A percentile compares a stretch with the other conserved stretches of the same genome.
Evolutionary conservation across 305 asterid species (phyloP).

Genomic region (Rubia balearica): DNA sequence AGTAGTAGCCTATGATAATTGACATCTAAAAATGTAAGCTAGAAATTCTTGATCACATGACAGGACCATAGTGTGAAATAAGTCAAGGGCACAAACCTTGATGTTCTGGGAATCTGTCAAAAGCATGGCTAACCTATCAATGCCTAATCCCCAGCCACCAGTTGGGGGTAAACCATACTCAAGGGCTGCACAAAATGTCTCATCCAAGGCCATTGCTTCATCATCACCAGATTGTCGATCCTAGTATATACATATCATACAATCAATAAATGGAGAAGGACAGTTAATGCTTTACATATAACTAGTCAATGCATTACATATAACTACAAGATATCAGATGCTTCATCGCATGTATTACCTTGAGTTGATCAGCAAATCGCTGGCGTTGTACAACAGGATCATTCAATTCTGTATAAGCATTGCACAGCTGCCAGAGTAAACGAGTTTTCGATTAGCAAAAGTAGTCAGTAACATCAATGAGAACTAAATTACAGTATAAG

Average conservation of each 20-base stretch:
- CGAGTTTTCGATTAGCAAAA: conserved; percentile 4
- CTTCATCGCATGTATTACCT: conserved; percentile 40
- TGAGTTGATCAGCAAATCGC: conserved; percentile 87
- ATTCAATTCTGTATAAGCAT: conserved; percentile 91
- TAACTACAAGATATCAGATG: neutral
- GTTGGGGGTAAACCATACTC: conserved; percentile 95
- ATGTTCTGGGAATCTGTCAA: conserved; percentile 92
- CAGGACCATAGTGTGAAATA: neutral
- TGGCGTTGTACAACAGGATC: conserved; percentile 92
- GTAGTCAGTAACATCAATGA: conserved; percentile 2
- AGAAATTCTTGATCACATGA: neutral
- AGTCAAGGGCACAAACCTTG: conserved; percentile 41
- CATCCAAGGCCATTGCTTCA: conserved; percentile 96
- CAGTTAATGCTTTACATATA: neutral
- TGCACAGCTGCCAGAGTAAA: conserved; percentile 49
- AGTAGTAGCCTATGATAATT: neutral
- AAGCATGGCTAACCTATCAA: conserved; percentile 76
- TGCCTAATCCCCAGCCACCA: conserved; percentile 94
- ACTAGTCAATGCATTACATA: too few relatives aligned
- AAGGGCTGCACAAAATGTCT: conserved; percentile 73
- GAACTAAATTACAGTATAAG: neutral
- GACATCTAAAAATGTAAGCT: neutral
- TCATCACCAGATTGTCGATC: conserved; percentile 95
- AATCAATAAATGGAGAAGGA: conserved; percentile 1
- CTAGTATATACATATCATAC: conserved; percentile 24